Conservation (phyloP, 108 stramenopile species). For the Pseudonitzschia pungens region DNA sequence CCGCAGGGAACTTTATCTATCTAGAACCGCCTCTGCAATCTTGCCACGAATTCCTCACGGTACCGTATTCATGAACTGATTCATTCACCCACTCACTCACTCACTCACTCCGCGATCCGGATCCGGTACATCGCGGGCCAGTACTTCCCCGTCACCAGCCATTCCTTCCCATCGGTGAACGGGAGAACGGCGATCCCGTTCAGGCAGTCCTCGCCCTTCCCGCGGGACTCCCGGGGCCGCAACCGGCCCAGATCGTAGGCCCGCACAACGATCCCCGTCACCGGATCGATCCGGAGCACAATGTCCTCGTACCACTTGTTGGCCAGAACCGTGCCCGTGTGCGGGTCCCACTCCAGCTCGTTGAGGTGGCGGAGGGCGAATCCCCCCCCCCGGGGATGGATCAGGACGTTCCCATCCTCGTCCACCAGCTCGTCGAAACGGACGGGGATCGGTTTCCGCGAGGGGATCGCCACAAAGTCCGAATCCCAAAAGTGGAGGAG, state of each 20-base stretch:
- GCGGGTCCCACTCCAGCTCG: slow-evolving; percentile 71
- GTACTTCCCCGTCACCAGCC: slow-evolving; percentile 76
- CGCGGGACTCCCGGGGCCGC: slow-evolving; percentile 13
- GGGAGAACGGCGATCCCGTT: slow-evolving; percentile 76
- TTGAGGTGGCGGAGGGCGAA: slow-evolving; percentile 45
- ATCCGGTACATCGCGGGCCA: slow-evolving; percentile 76
- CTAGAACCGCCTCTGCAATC: too few relatives aligned
- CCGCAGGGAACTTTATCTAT: too few relatives aligned
- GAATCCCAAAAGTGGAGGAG: slow-evolving; percentile 64
- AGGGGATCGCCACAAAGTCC: slow-evolving; percentile 39
- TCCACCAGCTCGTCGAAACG: not conserved
- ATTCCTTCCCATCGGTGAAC: slow-evolving; percentile 26
- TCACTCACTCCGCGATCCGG: slow-evolving; percentile 27
- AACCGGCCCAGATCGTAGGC: slow-evolving; percentile 65
- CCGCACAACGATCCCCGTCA: slow-evolving; percentile 22
- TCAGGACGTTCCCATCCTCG: not conserved
- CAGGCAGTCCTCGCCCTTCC: slow-evolving; percentile 44
- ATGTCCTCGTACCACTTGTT: slow-evolving; percentile 76
- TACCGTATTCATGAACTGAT: too few relatives aligned
- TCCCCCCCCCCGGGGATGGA: not conserved
- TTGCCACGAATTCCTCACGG: too few relatives aligned
- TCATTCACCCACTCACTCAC: not conserved
- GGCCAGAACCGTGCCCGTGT: slow-evolving; percentile 51
- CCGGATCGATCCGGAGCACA: slow-evolving; percentile 66
- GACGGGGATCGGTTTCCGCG: not conserved